Base-by-base conservation (phyloP, 768 basidiomycete species). In the Boletales sp. region DNA sequence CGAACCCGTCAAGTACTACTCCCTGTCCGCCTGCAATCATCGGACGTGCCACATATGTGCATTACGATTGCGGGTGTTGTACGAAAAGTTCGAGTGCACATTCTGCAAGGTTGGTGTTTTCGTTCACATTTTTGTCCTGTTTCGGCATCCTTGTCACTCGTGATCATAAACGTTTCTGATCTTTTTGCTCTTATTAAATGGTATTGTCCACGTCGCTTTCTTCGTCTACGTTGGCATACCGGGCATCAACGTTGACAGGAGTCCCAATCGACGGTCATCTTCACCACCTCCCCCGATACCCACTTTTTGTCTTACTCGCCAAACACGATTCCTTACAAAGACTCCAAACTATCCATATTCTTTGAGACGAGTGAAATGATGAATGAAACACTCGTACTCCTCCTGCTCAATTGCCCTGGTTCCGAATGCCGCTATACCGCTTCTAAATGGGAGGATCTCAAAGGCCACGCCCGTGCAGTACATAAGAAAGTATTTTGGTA, bases 11-110 rank as follows among this genome's bases (percentile, higher is more conserved):
- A 93, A 88, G 63, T 95, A 90, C 64, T 93, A 86, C 67, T 81
- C 90, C 7, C 71, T 97, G 29, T 86, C 94, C 14, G 81, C 86
- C 47, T 99, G 95, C 71, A 91, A 92, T 64, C 95, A 99, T 63
- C 76, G 90, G 45, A 97, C 92, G 4, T 98, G 95, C 74, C 94
- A 97, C 69, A 84, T 94, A 51, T 99, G 95, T 62, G 85, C 90
- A 0, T 69, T 97, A 44, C 81, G 95, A 8, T 69, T 98, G 29
- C 72, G 95, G 34, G 92, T 91, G 4, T 72, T 98, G 41, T 99
- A 97, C 76, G 97, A 97, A 75, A 94, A 90, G 67, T 73, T 71
- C 39, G 90, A 94, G 13, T 98, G 95, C 63, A 91, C 95, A 1
- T 97, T 97, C 66, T 99, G 95, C 78, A 98, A 98, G 81, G 92